Conservation (phyloP, 2,329 filamentous ascomycete genomes). For the Xylariaceae sp. region DNA sequence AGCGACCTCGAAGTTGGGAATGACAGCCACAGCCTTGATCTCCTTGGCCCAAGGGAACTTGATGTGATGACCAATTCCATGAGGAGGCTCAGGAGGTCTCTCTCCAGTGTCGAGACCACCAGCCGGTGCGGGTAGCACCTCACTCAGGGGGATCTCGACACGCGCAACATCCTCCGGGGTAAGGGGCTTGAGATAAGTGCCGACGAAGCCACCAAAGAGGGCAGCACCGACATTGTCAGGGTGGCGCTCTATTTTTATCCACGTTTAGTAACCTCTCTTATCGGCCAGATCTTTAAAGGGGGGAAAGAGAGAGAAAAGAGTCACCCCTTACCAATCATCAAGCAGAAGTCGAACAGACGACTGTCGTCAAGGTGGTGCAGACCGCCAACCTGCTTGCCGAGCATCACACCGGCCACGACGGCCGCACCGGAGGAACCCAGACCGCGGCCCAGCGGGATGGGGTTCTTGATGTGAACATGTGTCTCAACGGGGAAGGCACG, state of each 20-base stretch:
- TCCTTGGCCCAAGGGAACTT: conserved; percentile 90
- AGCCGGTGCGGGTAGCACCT: conserved; percentile 84
- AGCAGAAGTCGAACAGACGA: conserved; percentile 86
- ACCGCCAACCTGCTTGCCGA: conserved; percentile 83
- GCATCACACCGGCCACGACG: conserved; percentile 88
- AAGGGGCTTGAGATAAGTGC: conserved; percentile 91
- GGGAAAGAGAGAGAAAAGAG: neutral
- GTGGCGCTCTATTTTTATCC: conserved; percentile 58
- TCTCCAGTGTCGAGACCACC: conserved; percentile 87
- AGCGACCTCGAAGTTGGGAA: conserved; percentile 92
- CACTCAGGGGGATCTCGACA: conserved; percentile 88
- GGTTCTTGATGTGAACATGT: conserved; percentile 90
- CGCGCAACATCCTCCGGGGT: conserved; percentile 82
- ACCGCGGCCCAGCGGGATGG: conserved; percentile 86
- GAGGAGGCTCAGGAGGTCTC: conserved; percentile 79
- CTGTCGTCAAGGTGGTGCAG: conserved; percentile 69
- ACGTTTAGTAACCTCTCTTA: no score
- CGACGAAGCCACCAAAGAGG: conserved; percentile 92
- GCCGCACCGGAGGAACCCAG: conserved; percentile 94
- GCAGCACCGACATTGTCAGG: conserved; percentile 94
- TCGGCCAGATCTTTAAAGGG: no score
- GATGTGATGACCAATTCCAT: conserved; percentile 92
- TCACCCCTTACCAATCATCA: conserved; percentile 73
- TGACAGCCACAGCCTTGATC: conserved; percentile 95
- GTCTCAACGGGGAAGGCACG: conserved; percentile 79